A percentile compares a stretch with the other conserved stretches of the same genome.
Conservation (phyloP, 78 protist species). For the Isochrysis galbana region DNA sequence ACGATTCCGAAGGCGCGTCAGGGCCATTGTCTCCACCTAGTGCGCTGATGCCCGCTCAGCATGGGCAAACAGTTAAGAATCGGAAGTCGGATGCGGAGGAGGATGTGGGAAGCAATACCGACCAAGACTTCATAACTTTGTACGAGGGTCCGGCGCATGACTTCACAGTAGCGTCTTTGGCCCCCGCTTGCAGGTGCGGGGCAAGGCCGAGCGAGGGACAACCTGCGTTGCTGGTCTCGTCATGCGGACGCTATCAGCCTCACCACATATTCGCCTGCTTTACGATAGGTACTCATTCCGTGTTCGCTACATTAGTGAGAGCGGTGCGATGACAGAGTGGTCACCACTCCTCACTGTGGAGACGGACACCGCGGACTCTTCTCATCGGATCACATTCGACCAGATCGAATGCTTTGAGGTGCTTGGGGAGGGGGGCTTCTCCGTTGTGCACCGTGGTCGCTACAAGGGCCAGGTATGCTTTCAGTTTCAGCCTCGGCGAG, state of each 20-base stretch:
- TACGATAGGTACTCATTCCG: not conserved
- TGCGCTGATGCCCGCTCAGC: no score
- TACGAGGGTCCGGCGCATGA: not conserved
- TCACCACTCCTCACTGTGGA: not conserved
- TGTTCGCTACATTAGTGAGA: not conserved
- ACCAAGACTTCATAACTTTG: no score
- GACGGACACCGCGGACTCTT: not conserved
- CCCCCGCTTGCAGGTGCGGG: not conserved
- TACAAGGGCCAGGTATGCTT: not conserved
- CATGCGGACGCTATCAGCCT: no score
- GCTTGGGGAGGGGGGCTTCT: conserved; percentile 4
- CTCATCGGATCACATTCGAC: not conserved
- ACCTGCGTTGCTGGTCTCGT: no score
- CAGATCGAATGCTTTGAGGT: not conserved
- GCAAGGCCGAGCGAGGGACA: no score
- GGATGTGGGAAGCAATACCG: no score
- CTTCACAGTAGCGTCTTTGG: not conserved
- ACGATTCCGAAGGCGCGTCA: no score
- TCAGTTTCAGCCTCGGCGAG: no score
- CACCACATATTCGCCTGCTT: no score
- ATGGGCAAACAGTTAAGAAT: no score
- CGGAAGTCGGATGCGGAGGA: no score
- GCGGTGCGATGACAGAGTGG: not conserved
- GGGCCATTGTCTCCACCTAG: no score
- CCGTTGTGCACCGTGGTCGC: not conserved